Percentiles rank a stretch among this genome's conserved stretches.
Evolutionary conservation across 2,329 filamentous ascomycete species (phyloP).

Genomic region (Xylaria arbuscula): DNA sequence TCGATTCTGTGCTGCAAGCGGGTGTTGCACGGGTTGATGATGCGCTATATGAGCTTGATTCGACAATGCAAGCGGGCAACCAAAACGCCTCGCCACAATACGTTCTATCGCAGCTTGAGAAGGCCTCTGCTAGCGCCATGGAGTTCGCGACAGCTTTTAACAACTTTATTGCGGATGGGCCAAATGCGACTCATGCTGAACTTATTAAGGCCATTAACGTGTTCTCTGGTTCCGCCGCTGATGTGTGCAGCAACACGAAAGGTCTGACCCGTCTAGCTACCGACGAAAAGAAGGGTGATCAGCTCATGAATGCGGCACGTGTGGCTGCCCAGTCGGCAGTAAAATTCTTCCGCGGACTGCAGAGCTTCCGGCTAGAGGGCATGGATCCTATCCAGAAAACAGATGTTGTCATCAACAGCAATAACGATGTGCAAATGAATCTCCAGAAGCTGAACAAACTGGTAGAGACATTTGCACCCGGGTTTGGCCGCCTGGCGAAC

Average conservation of each 20-base stretch:
- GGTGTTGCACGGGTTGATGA: conserved; percentile 96
- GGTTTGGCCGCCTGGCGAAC: conserved; percentile 81
- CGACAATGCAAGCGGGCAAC: conserved; percentile 97
- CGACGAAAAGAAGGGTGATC: conserved; percentile 93
- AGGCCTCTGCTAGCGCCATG: conserved; percentile 91
- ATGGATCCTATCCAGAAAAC: conserved; percentile 93
- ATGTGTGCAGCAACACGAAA: conserved; percentile 96
- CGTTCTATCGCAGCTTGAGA: conserved; percentile 96
- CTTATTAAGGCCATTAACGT: conserved; percentile 93
- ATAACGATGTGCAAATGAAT: conserved; percentile 94
- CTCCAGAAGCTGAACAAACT: conserved; percentile 93
- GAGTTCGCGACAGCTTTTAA: conserved; percentile 99
- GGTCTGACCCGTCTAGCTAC: conserved; percentile 91
- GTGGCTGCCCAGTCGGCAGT: conserved; percentile 88
- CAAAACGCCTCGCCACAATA: conserved; percentile 96
- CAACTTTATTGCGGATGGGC: conserved; percentile 96
- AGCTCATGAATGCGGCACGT: conserved; percentile 83
- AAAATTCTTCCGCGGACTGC: conserved; percentile 92
- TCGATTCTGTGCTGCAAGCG: conserved; percentile 94
- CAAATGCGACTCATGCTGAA: conserved; percentile 87
- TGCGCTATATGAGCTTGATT: conserved; percentile 95
- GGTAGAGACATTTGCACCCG: conserved; percentile 90
- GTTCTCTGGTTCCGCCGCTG: conserved; percentile 89
- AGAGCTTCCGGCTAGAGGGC: conserved; percentile 92
- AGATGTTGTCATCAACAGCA: conserved; percentile 96